phyloP scores from a whole-genome alignment of 345 rosid genomes.

The Linum tenue region DNA sequence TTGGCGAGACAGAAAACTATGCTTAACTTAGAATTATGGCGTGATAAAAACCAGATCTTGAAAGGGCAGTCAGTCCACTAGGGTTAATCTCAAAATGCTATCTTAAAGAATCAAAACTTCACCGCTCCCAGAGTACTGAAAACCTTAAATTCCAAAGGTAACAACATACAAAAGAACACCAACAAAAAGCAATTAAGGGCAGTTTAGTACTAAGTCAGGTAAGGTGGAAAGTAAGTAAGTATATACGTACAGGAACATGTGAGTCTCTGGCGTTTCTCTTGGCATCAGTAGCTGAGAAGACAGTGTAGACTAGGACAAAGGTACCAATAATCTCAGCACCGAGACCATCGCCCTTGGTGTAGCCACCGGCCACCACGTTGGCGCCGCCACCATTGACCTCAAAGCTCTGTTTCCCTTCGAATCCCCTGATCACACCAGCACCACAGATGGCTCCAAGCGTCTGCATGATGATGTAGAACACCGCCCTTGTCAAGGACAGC shows the following conservation, averaged over 20 bases:
- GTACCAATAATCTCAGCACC: background rate
- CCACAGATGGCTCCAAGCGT: background rate
- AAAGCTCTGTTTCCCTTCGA: background rate
- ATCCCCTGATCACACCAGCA: background rate
- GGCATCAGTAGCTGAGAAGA: background rate
- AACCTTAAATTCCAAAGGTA: too few species aligned
- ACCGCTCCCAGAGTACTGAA: too few species aligned
- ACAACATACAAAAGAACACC: background rate
- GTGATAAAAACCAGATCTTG: background rate
- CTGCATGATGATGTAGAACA: conserved; percentile 1
- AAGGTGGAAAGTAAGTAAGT: background rate
- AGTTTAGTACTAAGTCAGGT: background rate
- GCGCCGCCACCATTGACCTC: background rate
- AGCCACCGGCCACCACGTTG: background rate
- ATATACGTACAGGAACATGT: background rate
- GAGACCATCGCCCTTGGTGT: background rate
- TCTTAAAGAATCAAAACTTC: background rate
- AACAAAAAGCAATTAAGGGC: too few species aligned
- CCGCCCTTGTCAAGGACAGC: background rate
- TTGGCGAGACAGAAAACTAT: background rate
- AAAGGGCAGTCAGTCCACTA: background rate
- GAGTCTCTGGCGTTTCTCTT: conserved; percentile 1
- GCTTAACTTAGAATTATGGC: background rate
- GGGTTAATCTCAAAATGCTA: background rate
- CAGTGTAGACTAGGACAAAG: background rate